Evolutionary conservation across 306 rosid species (phyloP).

Genomic region (Begonia masoniana): DNA sequence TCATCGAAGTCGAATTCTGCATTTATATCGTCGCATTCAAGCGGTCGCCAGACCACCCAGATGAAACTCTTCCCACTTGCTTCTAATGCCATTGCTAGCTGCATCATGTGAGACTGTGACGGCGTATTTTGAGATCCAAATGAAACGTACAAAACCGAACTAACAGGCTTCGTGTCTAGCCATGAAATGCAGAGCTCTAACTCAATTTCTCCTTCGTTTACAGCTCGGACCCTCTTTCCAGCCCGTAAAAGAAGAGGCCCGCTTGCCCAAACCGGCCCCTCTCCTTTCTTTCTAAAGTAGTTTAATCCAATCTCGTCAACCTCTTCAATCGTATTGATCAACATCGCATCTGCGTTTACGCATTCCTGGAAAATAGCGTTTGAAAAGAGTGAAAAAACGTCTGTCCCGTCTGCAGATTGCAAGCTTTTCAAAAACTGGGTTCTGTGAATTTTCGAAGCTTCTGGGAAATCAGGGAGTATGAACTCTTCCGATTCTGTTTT

Average conservation of each 20-base stretch:
- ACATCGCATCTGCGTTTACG: not conserved
- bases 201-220: too few relatives aligned
- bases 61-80: conserved; percentile 9
- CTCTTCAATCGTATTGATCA: conserved; percentile 11
- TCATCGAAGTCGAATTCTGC: not conserved
- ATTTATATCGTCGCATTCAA: not conserved
- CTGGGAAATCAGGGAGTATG: conserved; percentile 9
- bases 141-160: too few relatives aligned
- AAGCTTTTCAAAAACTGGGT: conserved; percentile 3
- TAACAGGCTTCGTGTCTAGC: too few relatives aligned
- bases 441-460: conserved; percentile 6
- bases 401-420: not conserved
- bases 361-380: not conserved
- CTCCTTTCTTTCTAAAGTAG: conserved; percentile 1
- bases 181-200: too few relatives aligned
- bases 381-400: not conserved
- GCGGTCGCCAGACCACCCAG: conserved; percentile 9
- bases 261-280: not conserved
- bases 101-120: conserved; percentile 12
- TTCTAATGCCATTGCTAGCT: conserved; percentile 4
- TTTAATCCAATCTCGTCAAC: conserved; percentile 2
- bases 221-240: not conserved
- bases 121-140: too few relatives aligned
- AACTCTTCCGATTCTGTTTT: not conserved
- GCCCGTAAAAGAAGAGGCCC: conserved; percentile 6